Evolutionary conservation across 2,329 filamentous ascomycete species (phyloP).

Genomic region (Mycogone perniciosa): DNA sequence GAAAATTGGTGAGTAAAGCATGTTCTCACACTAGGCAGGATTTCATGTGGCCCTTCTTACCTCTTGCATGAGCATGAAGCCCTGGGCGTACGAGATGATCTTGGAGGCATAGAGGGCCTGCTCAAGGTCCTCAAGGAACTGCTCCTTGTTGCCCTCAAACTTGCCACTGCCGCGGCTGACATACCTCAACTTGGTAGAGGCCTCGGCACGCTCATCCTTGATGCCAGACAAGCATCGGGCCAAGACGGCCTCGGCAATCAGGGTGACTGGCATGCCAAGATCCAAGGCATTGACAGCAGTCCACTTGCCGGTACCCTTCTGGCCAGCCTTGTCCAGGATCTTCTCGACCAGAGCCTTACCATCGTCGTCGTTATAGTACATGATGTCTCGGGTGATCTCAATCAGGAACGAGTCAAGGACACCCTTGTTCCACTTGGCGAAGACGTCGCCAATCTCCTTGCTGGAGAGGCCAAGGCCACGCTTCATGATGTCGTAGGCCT

Average conservation of each 20-base stretch:
- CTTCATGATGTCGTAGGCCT: constrained; percentile 99
- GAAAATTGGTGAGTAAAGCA: constrained; percentile 3
- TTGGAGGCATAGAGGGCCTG: constrained; percentile 98
- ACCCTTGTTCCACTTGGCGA: constrained; percentile 96
- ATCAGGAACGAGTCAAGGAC: constrained; percentile 99
- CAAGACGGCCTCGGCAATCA: constrained; percentile 96
- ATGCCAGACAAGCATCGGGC: constrained; percentile 88
- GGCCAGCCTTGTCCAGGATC: constrained; percentile 95
- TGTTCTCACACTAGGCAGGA: not conserved
- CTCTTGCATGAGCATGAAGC: constrained; percentile 99
- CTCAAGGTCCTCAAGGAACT: constrained; percentile 95
- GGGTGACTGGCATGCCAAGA: constrained; percentile 94
- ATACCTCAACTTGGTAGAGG: constrained; percentile 68
- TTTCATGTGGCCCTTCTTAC: constrained; percentile 35
- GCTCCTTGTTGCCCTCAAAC: constrained; percentile 84
- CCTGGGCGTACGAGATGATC: constrained; percentile 99
- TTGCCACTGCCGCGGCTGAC: constrained; percentile 62
- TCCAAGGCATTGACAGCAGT: constrained; percentile 98
- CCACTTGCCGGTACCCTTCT: constrained; percentile 99
- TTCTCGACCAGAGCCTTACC: constrained; percentile 90
- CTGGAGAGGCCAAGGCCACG: constrained; percentile 80
- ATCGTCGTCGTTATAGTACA: constrained; percentile 97
- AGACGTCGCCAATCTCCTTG: constrained; percentile 95
- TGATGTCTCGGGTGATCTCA: constrained; percentile 97
- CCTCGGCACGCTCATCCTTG: constrained; percentile 86